These are phyloP conservation scores for Neofusicoccum ribis DNA, from an alignment of 2,329 filamentous ascomycete genomes.

Conservation along the genomic window DNA sequence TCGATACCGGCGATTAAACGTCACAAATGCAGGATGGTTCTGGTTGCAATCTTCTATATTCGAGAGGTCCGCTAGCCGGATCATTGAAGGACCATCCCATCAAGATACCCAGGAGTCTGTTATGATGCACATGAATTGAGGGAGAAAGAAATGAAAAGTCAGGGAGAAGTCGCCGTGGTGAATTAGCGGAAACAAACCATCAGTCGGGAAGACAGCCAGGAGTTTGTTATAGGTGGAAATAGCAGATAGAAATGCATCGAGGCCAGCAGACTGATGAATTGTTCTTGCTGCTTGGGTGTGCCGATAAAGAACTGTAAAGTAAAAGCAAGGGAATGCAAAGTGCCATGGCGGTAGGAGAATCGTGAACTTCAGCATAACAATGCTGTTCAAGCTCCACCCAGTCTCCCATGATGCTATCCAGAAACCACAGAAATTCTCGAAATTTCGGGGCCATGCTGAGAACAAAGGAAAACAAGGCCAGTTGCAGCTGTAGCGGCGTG, in stretches of 20 bases:
- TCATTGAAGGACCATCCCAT: neutral
- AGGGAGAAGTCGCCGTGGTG: neutral
- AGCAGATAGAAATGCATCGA: neutral
- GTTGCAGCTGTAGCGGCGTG: neutral
- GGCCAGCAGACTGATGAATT: too few relatives aligned
- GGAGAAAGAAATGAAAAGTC: neutral
- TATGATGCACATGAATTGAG: neutral
- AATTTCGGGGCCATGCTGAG: too few relatives aligned
- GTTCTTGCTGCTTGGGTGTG: too few relatives aligned
- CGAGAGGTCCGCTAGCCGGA: neutral
- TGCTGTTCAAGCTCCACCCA: too few relatives aligned
- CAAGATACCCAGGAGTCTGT: constrained; percentile 4
- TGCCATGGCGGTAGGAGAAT: too few relatives aligned
- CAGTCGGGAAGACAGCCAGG: neutral
- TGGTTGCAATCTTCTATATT: neutral
- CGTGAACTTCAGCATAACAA: too few relatives aligned
- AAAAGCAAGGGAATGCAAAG: too few relatives aligned
- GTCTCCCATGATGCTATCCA: too few relatives aligned
- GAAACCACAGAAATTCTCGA: too few relatives aligned
- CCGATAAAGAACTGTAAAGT: too few relatives aligned
- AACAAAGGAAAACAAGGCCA: neutral
- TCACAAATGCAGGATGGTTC: neutral
- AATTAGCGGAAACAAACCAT: neutral
- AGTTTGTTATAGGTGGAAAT: neutral
- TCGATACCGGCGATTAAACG: constrained; percentile 22